phyloP scores from a whole-genome alignment of 371 early-diverging fungal species.

The Actinomortierella wolfii region DNA sequence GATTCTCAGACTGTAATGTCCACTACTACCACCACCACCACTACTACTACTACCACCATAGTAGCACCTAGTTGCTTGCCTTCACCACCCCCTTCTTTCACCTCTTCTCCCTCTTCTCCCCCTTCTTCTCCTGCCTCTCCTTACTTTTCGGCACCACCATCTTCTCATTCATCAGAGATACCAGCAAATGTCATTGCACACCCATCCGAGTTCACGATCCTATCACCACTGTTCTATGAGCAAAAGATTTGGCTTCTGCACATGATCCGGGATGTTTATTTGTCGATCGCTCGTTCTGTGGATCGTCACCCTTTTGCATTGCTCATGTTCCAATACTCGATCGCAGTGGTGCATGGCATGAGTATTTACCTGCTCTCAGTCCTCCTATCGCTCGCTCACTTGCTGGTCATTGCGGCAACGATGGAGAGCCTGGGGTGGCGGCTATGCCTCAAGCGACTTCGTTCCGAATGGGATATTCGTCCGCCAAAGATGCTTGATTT shows the following conservation, averaged over 20 bases:
- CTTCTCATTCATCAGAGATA: not conserved
- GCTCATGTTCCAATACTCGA: constrained; percentile 30
- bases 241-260: constrained; percentile 33
- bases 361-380: constrained; percentile 35
- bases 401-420: constrained; percentile 33
- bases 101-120: not conserved
- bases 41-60: constrained; percentile 1
- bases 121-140: not conserved
- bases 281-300: constrained; percentile 12
- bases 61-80: constrained; percentile 12
- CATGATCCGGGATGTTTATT: constrained; percentile 13
- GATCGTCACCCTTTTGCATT: constrained; percentile 17
- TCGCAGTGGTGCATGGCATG: constrained; percentile 28
- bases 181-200: not conserved
- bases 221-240: constrained; percentile 37
- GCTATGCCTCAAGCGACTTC: constrained; percentile 23
- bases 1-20: not conserved
- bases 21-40: not conserved
- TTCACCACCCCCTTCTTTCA: constrained; percentile 29
- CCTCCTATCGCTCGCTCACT: constrained; percentile 29
- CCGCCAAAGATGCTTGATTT: constrained; percentile 11
- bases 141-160: not conserved
- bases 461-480: constrained; percentile 30
- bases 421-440: constrained; percentile 41
- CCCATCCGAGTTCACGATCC: constrained; percentile 24